phyloP scores from a whole-genome alignment of 2,329 filamentous ascomycete genomes.

The Paecilomyces sp. region DNA sequence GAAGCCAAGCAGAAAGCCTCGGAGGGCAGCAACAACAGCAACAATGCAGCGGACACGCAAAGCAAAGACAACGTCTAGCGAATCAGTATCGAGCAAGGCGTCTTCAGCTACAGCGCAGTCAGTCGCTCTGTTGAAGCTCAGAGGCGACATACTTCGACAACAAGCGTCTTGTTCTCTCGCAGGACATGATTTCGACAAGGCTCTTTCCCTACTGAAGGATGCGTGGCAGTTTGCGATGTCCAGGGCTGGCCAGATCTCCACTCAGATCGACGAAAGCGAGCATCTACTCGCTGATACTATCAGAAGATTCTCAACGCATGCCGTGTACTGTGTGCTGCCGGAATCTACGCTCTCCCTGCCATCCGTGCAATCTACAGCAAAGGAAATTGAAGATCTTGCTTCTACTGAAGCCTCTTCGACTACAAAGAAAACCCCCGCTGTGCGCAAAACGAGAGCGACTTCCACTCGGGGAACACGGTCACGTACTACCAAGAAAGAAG shows the following conservation, averaged over 20 bases:
- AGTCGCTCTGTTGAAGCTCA: constrained; percentile 34
- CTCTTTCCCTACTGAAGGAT: constrained; percentile 45
- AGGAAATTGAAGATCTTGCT: constrained; percentile 31
- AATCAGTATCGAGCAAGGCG: constrained; percentile 12
- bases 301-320: constrained; percentile 60
- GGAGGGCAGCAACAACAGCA: constrained; percentile 12
- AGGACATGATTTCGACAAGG: constrained; percentile 49
- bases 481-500: constrained; percentile 20
- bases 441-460: constrained; percentile 20
- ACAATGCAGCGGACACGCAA: constrained; percentile 23
- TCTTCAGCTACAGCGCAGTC: constrained; percentile 24
- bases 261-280: constrained; percentile 30
- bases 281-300: constrained; percentile 32
- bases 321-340: constrained; percentile 80
- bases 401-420: constrained; percentile 29
- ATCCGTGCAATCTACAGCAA: constrained; percentile 45
- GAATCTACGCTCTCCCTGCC: constrained; percentile 90
- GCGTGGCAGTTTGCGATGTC: constrained; percentile 25
- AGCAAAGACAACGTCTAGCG: constrained; percentile 14
- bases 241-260: constrained; percentile 57
- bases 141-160: constrained; percentile 43
- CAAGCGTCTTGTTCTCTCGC: constrained; percentile 43
- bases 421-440: constrained; percentile 14
- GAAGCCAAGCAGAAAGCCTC: constrained; percentile 14
- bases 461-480: constrained; percentile 16